phyloP scores from a whole-genome alignment of 306 rosid genomes.

The Morella rubra region DNA sequence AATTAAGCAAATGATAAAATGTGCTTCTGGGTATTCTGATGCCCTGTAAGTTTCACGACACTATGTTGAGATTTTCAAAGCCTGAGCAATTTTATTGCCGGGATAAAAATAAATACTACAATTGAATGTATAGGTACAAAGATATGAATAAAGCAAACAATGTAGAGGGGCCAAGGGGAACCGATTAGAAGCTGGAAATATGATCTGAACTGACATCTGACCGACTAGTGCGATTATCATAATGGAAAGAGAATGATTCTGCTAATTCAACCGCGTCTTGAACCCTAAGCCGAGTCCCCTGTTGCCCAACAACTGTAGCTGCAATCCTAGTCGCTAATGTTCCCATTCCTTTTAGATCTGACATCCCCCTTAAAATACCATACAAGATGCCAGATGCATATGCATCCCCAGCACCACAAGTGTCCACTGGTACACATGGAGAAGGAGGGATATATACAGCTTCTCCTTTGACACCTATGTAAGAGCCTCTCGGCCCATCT shows the following conservation, averaged over 20 bases:
- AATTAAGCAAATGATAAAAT: not conserved
- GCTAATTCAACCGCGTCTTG: conserved; percentile 78
- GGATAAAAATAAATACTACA: conserved; percentile 15
- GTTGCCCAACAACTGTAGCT: conserved; percentile 90
- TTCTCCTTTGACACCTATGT: conserved; percentile 84
- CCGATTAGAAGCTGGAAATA: conserved; percentile 56
- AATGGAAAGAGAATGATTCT: conserved; percentile 48
- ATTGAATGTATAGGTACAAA: conserved; percentile 32
- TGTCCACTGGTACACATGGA: conserved; percentile 84
- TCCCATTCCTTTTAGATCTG: conserved; percentile 79
- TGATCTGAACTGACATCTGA: conserved; percentile 79
- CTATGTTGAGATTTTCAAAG: not conserved
- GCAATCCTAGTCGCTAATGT: conserved; percentile 78
- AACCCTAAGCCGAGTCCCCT: conserved; percentile 82
- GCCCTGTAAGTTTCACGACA: not conserved
- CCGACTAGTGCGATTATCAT: conserved; percentile 33
- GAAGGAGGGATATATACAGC: conserved; percentile 85
- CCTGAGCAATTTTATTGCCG: conserved; percentile 30
- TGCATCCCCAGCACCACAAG: conserved; percentile 98
- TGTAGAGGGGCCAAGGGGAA: conserved; percentile 1
- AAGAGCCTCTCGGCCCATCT: conserved; percentile 79
- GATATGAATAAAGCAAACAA: conserved; percentile 29
- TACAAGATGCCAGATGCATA: conserved; percentile 84
- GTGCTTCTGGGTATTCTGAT: not conserved
- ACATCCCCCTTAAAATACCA: conserved; percentile 63